Conservation (phyloP, 2,329 filamentous ascomycete genomes). For the Fusarium buharicum region DNA sequence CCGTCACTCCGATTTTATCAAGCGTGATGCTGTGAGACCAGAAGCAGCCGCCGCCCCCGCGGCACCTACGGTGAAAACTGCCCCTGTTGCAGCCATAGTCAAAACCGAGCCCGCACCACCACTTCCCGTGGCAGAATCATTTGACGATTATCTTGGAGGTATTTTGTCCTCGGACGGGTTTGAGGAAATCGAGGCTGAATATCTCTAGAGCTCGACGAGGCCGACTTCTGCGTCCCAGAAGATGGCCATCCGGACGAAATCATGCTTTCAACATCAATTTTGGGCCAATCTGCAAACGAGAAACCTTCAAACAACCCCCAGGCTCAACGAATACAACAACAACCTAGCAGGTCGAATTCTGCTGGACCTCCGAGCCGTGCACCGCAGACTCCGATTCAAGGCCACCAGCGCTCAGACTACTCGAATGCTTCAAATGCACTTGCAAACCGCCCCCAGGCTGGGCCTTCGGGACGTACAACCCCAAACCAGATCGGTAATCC, state of each 20-base stretch:
- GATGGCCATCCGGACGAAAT: constrained; percentile 82
- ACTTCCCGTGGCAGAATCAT: constrained; percentile 53
- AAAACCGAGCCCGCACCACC: constrained; percentile 45
- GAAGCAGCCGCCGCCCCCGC: constrained; percentile 30
- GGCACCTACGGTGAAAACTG: constrained; percentile 18
- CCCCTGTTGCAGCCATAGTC: constrained; percentile 29
- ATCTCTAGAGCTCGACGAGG: constrained; percentile 75
- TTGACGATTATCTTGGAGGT: constrained; percentile 64
- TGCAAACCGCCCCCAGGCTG: constrained; percentile 38
- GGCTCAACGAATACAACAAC: constrained; percentile 41
- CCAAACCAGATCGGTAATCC: constrained; percentile 39
- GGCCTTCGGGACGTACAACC: constrained; percentile 25
- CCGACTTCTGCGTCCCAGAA: constrained; percentile 76
- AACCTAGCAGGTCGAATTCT: constrained; percentile 33
- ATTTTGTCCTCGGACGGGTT: constrained; percentile 52
- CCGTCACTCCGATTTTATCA: constrained; percentile 80
- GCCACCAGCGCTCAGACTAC: constrained; percentile 38
- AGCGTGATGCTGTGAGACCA: constrained; percentile 60
- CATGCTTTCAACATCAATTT: constrained; percentile 57
- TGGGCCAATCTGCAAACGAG: constrained; percentile 36
- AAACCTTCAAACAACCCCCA: constrained; percentile 32
- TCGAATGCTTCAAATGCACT: constrained; percentile 39
- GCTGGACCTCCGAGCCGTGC: constrained; percentile 32
- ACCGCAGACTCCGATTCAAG: constrained; percentile 51
- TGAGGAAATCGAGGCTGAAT: constrained; percentile 53